A percentile compares a stretch with the other conserved stretches of the same genome.
These are phyloP conservation scores for Epichloe sp. DNA, from an alignment of 2,329 filamentous ascomycete species.

Conservation along the genomic window DNA sequence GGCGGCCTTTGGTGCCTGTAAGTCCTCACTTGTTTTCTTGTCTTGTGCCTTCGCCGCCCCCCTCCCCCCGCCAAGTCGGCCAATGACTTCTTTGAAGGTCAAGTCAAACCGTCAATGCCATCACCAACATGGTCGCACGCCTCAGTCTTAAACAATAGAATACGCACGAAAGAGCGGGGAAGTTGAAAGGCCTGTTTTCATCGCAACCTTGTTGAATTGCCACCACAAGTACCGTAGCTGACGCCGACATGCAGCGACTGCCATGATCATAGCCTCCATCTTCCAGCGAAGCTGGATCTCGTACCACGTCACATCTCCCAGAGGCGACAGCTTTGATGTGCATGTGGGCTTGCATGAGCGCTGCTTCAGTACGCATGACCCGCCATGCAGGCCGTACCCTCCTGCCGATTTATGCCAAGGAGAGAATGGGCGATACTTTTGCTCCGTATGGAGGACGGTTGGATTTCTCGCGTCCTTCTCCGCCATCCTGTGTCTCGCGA, in stretches of 20 bases:
- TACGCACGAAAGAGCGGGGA: no score
- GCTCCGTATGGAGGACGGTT: slow-evolving; percentile 79
- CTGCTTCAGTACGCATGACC: slow-evolving; percentile 57
- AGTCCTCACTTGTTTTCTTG: slow-evolving; percentile 12
- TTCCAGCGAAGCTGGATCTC: slow-evolving; percentile 59
- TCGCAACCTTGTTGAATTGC: background rate
- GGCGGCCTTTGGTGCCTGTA: slow-evolving; percentile 30
- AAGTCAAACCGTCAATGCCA: background rate
- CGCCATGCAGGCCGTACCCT: slow-evolving; percentile 38
- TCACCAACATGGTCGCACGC: background rate
- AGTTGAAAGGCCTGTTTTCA: no score
- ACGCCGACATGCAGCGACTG: slow-evolving; percentile 41
- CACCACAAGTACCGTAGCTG: slow-evolving; percentile 11
- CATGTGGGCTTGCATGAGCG: slow-evolving; percentile 68
- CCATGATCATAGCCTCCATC: slow-evolving; percentile 58
- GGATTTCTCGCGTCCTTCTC: slow-evolving; percentile 81
- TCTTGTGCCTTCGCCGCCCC: no score
- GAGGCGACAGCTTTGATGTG: slow-evolving; percentile 35
- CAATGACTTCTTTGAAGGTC: slow-evolving; percentile 13
- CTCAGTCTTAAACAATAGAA: no score
- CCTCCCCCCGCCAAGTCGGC: no score
- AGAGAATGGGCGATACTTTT: slow-evolving; percentile 56
- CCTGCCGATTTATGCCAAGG: slow-evolving; percentile 20
- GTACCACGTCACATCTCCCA: slow-evolving; percentile 40
- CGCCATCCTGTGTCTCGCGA: slow-evolving; percentile 68